Percentiles rank a stretch among this genome's conserved stretches.
Evolutionary conservation across 305 asterid species (phyloP).

Genomic region (Rubia peregrina): DNA sequence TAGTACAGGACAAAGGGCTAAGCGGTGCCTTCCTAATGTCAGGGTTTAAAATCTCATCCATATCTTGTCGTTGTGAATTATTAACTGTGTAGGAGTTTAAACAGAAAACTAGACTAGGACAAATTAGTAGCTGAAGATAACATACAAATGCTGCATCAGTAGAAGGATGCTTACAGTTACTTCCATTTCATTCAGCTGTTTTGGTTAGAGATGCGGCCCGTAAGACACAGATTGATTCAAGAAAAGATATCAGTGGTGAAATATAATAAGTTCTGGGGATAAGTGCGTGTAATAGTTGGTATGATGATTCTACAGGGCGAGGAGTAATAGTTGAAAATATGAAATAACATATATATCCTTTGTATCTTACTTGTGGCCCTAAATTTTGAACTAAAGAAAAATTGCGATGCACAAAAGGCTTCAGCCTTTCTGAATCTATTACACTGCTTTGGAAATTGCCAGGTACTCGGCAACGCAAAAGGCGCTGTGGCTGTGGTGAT

Average conservation of each 20-base stretch:
- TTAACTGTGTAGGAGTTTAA: not conserved
- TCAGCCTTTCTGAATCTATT: conserved; percentile 11
- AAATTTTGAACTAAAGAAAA: not conserved
- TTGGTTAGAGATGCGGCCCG: not conserved
- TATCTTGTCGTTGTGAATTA: not conserved
- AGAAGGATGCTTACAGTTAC: not conserved
- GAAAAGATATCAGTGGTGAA: not conserved
- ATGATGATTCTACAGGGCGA: not conserved
- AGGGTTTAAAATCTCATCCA: not conserved
- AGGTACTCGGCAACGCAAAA: conserved; percentile 94
- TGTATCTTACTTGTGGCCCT: not conserved
- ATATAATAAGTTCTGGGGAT: not conserved
- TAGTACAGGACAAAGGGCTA: not conserved
- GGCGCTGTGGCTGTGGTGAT: conserved; percentile 96
- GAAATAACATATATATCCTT: not conserved
- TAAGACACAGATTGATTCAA: not conserved
- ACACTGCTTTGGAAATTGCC: conserved; percentile 8
- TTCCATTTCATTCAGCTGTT: not conserved
- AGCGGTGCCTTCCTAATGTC: not conserved
- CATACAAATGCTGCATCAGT: not conserved
- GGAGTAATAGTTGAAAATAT: not conserved
- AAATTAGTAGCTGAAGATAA: not conserved
- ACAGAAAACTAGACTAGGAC: not conserved
- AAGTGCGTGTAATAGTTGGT: not conserved
- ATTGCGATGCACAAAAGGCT: not conserved